phyloP scores from a whole-genome alignment of 2,329 filamentous ascomycete genomes.

The Nemania serpens region DNA sequence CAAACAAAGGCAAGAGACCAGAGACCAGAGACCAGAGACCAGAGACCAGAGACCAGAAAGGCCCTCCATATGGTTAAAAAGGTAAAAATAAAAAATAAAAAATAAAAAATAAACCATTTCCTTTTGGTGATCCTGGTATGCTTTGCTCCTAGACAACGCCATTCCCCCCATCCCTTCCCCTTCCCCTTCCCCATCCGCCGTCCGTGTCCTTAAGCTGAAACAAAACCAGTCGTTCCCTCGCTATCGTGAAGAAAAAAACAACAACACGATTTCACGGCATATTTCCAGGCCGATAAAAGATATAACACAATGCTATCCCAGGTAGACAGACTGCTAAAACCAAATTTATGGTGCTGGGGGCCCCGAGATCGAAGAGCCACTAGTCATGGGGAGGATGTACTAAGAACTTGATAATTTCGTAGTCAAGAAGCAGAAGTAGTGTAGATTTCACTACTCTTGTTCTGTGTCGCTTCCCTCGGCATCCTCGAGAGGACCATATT shows the following conservation, averaged over 20 bases:
- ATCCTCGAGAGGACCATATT: slow-evolving; percentile 52
- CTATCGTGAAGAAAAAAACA: too few species aligned
- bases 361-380: neutral
- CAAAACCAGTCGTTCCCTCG: slow-evolving; percentile 21
- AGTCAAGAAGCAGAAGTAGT: neutral
- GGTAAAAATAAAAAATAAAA: too few species aligned
- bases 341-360: slow-evolving; percentile 5
- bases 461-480: slow-evolving; percentile 45
- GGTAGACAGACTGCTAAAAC: slow-evolving; percentile 14
- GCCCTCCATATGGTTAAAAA: too few species aligned
- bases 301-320: slow-evolving; percentile 29
- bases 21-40: too few species aligned
- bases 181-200: neutral
- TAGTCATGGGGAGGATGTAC: too few species aligned
- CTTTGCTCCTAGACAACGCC: slow-evolving; percentile 24
- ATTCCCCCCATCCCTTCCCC: neutral
- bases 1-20: too few species aligned
- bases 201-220: slow-evolving; percentile 20
- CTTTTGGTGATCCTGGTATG: slow-evolving; percentile 27
- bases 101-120: too few species aligned
- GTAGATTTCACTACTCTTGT: slow-evolving; percentile 35
- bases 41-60: too few species aligned
- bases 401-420: neutral
- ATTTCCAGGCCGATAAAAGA: slow-evolving; percentile 30
- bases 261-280: slow-evolving; percentile 38